Evolutionary conservation across 2,329 filamentous ascomycete species (phyloP), one percentile per base, ranked within the genome.

Genomic region (Onygenales sp.): DNA sequence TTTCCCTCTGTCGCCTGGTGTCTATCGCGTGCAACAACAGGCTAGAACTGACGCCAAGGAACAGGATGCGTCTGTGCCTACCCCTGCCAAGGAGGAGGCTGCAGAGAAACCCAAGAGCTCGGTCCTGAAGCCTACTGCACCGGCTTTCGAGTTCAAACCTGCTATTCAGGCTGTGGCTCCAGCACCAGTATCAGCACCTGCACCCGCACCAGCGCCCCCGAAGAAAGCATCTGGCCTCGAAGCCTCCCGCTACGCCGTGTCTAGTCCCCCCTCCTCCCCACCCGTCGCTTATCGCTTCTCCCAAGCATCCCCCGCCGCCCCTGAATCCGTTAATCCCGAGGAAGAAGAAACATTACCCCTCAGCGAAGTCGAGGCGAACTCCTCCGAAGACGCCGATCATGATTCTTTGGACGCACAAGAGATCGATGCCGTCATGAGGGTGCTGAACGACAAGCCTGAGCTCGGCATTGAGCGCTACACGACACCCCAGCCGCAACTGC

Each of bases 351-450:
- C 50, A 32, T 43, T 42, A 31, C 45, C 50, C 41, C 44, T 50
- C 5, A 46, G 44, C 9, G 52, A 46, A 43, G 41, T 51, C 5
- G 36, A 11, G 13, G 13, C 50, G 5, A 14, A n/a, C n/a, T 50
- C 53, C 10, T 53, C 57, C 35, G 51, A 60, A 11, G 60, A 60
- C 47, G 63, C 63, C 5, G 64, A 58, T 2, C 55, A 63, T 5
- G 69, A 70, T 21, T 71, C 70, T 0, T 63, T 61, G n/a, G 61
- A 72, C 53, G 68, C 69, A 38, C 64, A 92, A 60, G 90, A 96
- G 65, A 91, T 96, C 63, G 91, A 96, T 72, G 89, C 86, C 44
- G 84, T 96, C 51, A 95, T 97, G 89, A 82, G 85, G 59, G 86
- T 93, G 56, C 79, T 96, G 61, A 85, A 89, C 61, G 80, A 84